Evolutionary conservation across 2,329 filamentous ascomycete genomes (phyloP), one percentile per base, ranked within the genome.

Genomic region (Scleromitrula shiraiana): DNA sequence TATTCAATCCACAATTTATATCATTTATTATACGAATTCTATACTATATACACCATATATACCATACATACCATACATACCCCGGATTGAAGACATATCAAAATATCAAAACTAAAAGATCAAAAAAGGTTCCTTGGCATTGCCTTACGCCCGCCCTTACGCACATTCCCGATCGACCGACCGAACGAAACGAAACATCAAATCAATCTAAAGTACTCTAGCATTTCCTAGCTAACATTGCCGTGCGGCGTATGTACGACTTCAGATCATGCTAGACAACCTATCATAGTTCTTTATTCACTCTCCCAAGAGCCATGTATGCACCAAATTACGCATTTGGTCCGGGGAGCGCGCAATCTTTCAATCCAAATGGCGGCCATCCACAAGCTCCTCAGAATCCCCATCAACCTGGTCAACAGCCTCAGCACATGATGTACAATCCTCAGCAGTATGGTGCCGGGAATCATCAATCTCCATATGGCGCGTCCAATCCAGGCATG

Each of bases 371-470:
- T 50, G 50, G 50, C 26, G 40, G 26, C 15, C 45, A 47, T 47
- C 50, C 52, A 24, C 42, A 53, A 29, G 49, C 37, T 45, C 49
- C 15, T 23, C 37, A 41, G 37, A 50, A 23, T 33, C 24, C 43
- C n/a, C 55, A 53, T 24, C 57, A 53, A 33, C 58, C 56, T 33
- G 60, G 59, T 54, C 61, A 62, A 56, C 59, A 59, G 40, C 61
- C 60, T 55, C 61, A 61, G 59, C 73, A 73, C 64, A 74, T 77
- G 68, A 79, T 80, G 75, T 80, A 77, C 65, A 77, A 76, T 62
- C 68, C 58, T 45, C 59, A 61, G 49, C 58, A 63, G 41, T 59
- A 49, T 37, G 52, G 49, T n/a, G 50, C 45, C 23, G 49, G 50
- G 43, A 24, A 49, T 36, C 56, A 62, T 41, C 58, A 58, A 30